Evolutionary conservation across 768 basidiomycete genomes (phyloP).

Genomic region (Mycena pura): DNA sequence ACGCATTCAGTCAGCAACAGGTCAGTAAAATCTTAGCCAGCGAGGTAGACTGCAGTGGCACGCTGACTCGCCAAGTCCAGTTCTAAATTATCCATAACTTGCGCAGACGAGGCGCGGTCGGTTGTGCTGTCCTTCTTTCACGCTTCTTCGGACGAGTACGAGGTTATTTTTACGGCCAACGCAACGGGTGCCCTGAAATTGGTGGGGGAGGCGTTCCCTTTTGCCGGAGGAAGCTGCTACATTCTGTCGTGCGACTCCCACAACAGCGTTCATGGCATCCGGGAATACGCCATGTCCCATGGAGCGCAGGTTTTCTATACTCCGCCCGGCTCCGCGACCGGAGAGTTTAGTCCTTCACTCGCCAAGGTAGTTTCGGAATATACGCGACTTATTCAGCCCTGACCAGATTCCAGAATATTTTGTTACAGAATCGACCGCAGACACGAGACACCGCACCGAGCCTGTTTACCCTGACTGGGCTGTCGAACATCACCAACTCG

Average conservation of each 20-base stretch:
- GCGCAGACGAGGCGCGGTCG: constrained; percentile 70
- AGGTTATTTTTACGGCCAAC: constrained; percentile 83
- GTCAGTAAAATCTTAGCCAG: constrained; percentile 43
- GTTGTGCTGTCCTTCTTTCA: constrained; percentile 79
- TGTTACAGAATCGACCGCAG: constrained; percentile 54
- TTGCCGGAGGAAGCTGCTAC: constrained; percentile 58
- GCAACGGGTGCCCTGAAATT: constrained; percentile 81
- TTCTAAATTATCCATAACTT: constrained; percentile 69
- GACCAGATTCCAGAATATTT: constrained; percentile 52
- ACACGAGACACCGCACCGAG: constrained; percentile 52
- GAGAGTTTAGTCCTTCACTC: constrained; percentile 63
- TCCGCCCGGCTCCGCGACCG: constrained; percentile 61
- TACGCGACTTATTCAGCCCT: not conserved
- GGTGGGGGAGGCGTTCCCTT: constrained; percentile 82
- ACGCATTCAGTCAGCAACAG: constrained; percentile 84
- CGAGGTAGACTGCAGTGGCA: not conserved
- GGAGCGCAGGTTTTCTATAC: constrained; percentile 70
- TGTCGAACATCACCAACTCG: constrained; percentile 81
- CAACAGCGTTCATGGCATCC: constrained; percentile 84
- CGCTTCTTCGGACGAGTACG: constrained; percentile 71
- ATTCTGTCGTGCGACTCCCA: constrained; percentile 81
- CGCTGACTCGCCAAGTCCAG: constrained; percentile 41
- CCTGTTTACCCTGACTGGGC: constrained; percentile 77
- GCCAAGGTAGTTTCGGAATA: constrained; percentile 51
- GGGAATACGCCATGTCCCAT: constrained; percentile 65